Evolutionary conservation across 495 filamentous ascomycete species (phyloP), one percentile per base, ranked within the genome.

Genomic region (Amniculicola lignicola): DNA sequence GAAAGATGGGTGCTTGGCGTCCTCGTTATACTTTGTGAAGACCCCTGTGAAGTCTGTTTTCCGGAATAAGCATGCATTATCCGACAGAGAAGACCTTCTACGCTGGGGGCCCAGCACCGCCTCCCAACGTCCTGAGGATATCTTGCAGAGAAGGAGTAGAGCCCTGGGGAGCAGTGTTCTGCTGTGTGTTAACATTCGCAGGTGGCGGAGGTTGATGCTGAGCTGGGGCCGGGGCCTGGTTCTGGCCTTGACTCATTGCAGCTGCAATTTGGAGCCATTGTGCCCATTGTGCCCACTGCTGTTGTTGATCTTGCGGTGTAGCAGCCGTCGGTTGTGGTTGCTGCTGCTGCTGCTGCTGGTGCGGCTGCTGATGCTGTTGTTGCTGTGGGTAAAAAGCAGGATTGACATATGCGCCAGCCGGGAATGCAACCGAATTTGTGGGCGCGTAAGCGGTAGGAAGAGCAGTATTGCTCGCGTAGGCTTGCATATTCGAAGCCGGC

Each of bases 401-500:
- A 48, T 54, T 61, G 33, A 36, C 15, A 24, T 54, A 54, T 9
- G 55, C 21, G 3, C 55, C 55, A n/a, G 54, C 44, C 14, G 56
- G 49, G 22, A 53, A 22, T 16, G 48, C 19, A 12, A 36, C 23
- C n/a, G 46, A 2, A 25, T 23, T 9, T 25, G 28, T n/a, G 2
- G 28, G 10, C 19, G 49, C 33, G 29, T 33, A 36, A 25, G 18
- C 10, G 46, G 16, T 25, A 3, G 23, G 18, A 11, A 25, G 35
- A 6, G 46, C 39, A 40, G 18, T 16, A 21, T 22, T n/a, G 25
- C 40, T 59, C n/a, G 57, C 37, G 19, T 41, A 38, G 12, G 27
- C 50, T 25, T 41, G 41, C 12, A 29, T 39, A 18, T 19, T 11
- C 23, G 48, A 38, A 25, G 54, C 16, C 9, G 23, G 28, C 3